Base-by-base conservation (phyloP, 257 asterid species). In the Rehmannia glutinosa region DNA sequence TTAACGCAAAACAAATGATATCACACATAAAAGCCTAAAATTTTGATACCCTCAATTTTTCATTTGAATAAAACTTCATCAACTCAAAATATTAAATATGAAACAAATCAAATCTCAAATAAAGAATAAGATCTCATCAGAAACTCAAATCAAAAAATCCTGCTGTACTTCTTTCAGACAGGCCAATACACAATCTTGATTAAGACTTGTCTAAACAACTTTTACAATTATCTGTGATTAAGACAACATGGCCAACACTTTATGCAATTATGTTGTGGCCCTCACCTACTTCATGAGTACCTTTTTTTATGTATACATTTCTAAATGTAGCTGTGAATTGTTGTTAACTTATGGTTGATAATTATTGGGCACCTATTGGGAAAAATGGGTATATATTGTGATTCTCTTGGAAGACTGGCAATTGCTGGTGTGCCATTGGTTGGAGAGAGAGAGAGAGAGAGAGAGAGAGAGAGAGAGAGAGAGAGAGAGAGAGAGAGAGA, bases 211-310 rank as follows among this genome's bases (percentile, higher is more conserved):
- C 28, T 24, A 66, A 7, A 6, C n/a, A 62, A 51, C 30, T 42
- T 8, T 6, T 30, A 36, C 68, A 42, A 3, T 43, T 49, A 62
- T 10, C 17, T 43, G 5, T 62, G 68, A 62, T 42, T 41, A 42
- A 41, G 68, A n/a, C n/a, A n/a, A 62, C 68, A 42, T 15, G 54
- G 23, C 15, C 12, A 42, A 4, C 28, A 66, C 72, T 66, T 66
- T 4, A 21, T 42, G 62, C 53, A 51, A 3, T 35, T 55, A 52
- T 9, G 41, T 51, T 50, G 41, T 25, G 43, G 61, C 6, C 30
- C 38, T 52, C 64, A 66, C 72, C 63, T n/a, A 66, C 63, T 52
- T n/a, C n/a, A n/a, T 50, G 36, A 38, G 20, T 8, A 53, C 38
- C 38, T 12, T 25, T 5, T 0, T 53, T 53, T 38, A 1, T 30